Conservation (phyloP, 148 eudicot species). For the Nepenthes gracilis region DNA sequence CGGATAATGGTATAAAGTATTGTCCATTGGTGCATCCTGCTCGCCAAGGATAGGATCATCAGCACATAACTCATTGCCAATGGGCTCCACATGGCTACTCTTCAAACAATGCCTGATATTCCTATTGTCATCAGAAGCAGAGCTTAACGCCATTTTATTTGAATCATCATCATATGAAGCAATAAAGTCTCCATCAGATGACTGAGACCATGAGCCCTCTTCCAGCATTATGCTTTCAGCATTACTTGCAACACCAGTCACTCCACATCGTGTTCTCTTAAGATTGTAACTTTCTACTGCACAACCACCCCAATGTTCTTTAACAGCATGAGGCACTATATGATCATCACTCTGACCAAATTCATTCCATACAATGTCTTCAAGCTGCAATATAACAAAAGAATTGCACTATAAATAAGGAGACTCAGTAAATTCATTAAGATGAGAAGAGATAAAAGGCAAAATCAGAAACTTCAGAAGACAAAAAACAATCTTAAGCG, state of each 20-base stretch:
- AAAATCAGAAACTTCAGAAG: not conserved
- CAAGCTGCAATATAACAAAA: constrained; percentile 43
- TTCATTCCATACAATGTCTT: constrained; percentile 71
- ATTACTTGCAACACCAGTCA: constrained; percentile 21
- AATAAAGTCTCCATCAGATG: constrained; percentile 26
- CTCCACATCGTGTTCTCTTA: constrained; percentile 33
- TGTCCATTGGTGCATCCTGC: constrained; percentile 25
- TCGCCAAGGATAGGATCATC: constrained; percentile 30
- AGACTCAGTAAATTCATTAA: not conserved
- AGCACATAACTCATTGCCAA: constrained; percentile 24
- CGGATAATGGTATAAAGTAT: constrained; percentile 32
- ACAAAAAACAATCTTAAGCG: not conserved
- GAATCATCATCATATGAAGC: constrained; percentile 27
- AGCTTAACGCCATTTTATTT: constrained; percentile 17
- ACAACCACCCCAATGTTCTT: constrained; percentile 14
- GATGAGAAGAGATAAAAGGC: not conserved
- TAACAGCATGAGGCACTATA: constrained; percentile 53
- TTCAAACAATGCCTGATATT: constrained; percentile 19
- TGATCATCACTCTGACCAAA: constrained; percentile 59
- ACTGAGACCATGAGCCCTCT: constrained; percentile 28
- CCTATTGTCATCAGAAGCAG: constrained; percentile 31
- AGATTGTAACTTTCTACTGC: constrained; percentile 19
- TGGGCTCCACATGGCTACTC: constrained; percentile 21
- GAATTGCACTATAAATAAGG: not conserved
- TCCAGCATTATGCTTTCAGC: constrained; percentile 35